Evolutionary conservation across 2,329 filamentous ascomycete genomes (phyloP).

Genomic region (Rasamsonia emersonii): DNA sequence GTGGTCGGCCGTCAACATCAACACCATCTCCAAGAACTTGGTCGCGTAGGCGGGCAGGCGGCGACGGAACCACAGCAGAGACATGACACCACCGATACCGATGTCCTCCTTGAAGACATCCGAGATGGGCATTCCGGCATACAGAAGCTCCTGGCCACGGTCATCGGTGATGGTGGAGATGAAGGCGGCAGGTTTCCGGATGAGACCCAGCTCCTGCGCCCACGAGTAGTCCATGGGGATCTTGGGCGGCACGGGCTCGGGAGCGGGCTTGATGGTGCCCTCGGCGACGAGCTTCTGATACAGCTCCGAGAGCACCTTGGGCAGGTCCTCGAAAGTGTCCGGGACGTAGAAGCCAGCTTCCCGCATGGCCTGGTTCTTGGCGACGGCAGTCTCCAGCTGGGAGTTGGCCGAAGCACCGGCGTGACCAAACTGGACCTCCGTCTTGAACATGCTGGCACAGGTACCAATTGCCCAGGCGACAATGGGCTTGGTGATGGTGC

Average conservation of each 20-base stretch:
- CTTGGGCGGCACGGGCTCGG: constrained; percentile 92
- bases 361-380: constrained; percentile 96
- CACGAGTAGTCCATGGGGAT: constrained; percentile 99
- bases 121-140: constrained; percentile 99
- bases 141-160: constrained; percentile 97
- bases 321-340: constrained; percentile 94
- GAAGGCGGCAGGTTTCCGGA: constrained; percentile 99
- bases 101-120: constrained; percentile 99
- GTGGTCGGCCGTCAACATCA: constrained; percentile 99
- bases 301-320: constrained; percentile 63
- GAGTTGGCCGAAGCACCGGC: constrained; percentile 99
- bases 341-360: constrained; percentile 93
- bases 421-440: constrained; percentile 98
- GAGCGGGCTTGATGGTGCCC: constrained; percentile 73
- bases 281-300: constrained; percentile 82
- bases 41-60: constrained; percentile 91
- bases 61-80: constrained; percentile 97
- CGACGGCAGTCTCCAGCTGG: constrained; percentile 90
- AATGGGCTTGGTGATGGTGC: constrained; percentile 93
- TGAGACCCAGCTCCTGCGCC: constrained; percentile 97
- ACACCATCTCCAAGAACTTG: constrained; percentile 99
- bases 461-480: constrained; percentile 99
- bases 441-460: constrained; percentile 99
- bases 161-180: constrained; percentile 99
- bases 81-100: constrained; percentile 99